These are phyloP conservation scores for Carex arenaria DNA, from an alignment of 202 grass and related monocot genomes.

Conservation along the genomic window DNA sequence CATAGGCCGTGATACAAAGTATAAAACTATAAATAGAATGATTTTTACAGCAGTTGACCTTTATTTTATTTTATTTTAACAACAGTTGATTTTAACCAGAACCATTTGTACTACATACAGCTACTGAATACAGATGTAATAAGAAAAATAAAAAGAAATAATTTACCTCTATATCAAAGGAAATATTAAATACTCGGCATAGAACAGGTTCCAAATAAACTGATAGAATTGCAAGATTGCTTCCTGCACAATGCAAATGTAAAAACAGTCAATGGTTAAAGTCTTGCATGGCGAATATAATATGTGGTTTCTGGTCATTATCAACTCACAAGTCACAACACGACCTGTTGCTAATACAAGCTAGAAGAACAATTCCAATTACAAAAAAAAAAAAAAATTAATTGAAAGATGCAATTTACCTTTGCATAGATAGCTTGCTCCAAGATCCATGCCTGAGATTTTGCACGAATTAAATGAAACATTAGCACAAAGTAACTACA, in stretches of 20 bases:
- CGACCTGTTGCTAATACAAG: not conserved
- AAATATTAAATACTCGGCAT: conserved; percentile 82
- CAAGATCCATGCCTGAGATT: conserved; percentile 79
- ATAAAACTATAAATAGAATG: not conserved
- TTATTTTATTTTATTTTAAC: too few relatives aligned
- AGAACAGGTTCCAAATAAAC: conserved; percentile 98
- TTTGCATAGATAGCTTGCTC: conserved; percentile 84
- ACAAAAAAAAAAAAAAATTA: not conserved
- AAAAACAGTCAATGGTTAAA: not conserved
- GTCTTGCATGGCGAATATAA: not conserved
- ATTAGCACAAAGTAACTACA: conserved; percentile 24
- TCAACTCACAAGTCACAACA: not conserved
- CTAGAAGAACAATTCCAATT: conserved; percentile 19
- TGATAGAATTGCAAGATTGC: conserved; percentile 81
- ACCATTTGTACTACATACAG: too few relatives aligned
- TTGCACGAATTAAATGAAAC: conserved; percentile 8
- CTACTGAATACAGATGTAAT: not conserved
- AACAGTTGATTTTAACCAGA: too few relatives aligned
- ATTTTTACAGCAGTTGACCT: not conserved
- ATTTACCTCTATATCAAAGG: conserved; percentile 69
- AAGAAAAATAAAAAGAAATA: not conserved
- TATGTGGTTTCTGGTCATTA: not conserved
- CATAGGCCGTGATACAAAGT: not conserved
- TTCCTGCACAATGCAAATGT: conserved; percentile 52
- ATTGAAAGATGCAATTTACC: conserved; percentile 36